These are phyloP conservation scores for Starmera stellimalicola DNA, from an alignment of 1,139 yeast genomes.

Conservation along the genomic window DNA sequence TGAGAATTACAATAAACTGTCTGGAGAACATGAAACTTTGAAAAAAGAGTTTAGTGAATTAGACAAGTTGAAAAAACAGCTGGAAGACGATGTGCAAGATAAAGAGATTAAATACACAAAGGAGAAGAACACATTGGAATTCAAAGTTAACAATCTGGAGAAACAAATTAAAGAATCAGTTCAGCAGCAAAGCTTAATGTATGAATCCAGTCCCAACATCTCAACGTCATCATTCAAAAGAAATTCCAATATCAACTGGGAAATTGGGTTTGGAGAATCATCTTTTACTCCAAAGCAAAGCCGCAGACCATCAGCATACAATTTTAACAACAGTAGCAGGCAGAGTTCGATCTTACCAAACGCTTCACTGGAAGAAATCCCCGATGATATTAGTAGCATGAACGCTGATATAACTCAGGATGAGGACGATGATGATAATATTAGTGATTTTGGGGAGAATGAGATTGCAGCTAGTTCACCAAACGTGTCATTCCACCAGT, in stretches of 20 bases:
- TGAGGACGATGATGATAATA: slow-evolving; percentile 14
- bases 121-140: slow-evolving; percentile 24
- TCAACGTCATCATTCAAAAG: slow-evolving; percentile 14
- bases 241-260: slow-evolving; percentile 12
- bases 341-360: too few species aligned
- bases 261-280: slow-evolving; percentile 29
- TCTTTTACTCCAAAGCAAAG: slow-evolving; percentile 22
- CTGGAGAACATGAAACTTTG: slow-evolving; percentile 14
- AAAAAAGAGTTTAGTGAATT: slow-evolving; percentile 8
- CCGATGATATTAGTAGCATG: not conserved
- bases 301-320: slow-evolving; percentile 13
- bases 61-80: slow-evolving; percentile 9
- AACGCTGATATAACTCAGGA: slow-evolving; percentile 10
- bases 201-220: slow-evolving; percentile 6
- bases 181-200: slow-evolving; percentile 12
- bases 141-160: slow-evolving; percentile 29
- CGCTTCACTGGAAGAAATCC: too few species aligned
- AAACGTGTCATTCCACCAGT: slow-evolving; percentile 5
- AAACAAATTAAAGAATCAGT: slow-evolving; percentile 25
- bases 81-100: slow-evolving; percentile 20
- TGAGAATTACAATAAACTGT: slow-evolving; percentile 6
- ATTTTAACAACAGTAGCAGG: too few species aligned
- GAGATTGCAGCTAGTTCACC: slow-evolving; percentile 9
- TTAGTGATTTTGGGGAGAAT: slow-evolving; percentile 15
- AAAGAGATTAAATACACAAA: slow-evolving; percentile 11